Evolutionary conservation across 192 early-diverging fungal genomes (phyloP).

Genomic region (Geosiphon pyriformis): DNA sequence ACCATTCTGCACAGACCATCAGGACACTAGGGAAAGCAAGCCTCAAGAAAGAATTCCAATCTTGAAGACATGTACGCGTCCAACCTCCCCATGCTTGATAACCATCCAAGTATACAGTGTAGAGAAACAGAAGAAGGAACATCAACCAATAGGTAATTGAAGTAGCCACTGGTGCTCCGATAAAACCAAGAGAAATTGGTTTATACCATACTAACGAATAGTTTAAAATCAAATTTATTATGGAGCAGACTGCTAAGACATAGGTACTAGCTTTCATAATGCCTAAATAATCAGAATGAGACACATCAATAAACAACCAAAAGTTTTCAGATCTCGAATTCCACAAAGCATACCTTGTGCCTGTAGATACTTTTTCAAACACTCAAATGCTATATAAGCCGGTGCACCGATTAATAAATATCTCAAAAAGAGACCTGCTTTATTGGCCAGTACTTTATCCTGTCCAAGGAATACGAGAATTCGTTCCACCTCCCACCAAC

Average conservation of each 20-base stretch:
- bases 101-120: constrained; percentile 60
- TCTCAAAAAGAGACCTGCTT: constrained; percentile 64
- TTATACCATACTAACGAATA: constrained; percentile 78
- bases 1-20: constrained; percentile 77
- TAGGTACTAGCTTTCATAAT: constrained; percentile 78
- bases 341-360: constrained; percentile 66
- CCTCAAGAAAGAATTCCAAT: constrained; percentile 52
- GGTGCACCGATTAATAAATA: constrained; percentile 67
- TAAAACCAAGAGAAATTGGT: constrained; percentile 61
- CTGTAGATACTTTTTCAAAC: constrained; percentile 80
- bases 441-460: constrained; percentile 57
- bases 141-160: constrained; percentile 73
- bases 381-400: constrained; percentile 77
- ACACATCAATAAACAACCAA: too few species aligned
- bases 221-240: constrained; percentile 69
- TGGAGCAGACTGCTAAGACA: constrained; percentile 63
- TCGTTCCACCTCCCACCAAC: constrained; percentile 65
- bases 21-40: constrained; percentile 76
- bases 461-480: constrained; percentile 72
- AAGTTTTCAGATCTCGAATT: background rate
- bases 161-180: constrained; percentile 82
- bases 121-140: constrained; percentile 56
- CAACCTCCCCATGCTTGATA: constrained; percentile 83
- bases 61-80: constrained; percentile 61
- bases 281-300: constrained; percentile 5